phyloP scores from a whole-genome alignment of 768 basidiomycete genomes.

The Pleurotus giganteus region DNA sequence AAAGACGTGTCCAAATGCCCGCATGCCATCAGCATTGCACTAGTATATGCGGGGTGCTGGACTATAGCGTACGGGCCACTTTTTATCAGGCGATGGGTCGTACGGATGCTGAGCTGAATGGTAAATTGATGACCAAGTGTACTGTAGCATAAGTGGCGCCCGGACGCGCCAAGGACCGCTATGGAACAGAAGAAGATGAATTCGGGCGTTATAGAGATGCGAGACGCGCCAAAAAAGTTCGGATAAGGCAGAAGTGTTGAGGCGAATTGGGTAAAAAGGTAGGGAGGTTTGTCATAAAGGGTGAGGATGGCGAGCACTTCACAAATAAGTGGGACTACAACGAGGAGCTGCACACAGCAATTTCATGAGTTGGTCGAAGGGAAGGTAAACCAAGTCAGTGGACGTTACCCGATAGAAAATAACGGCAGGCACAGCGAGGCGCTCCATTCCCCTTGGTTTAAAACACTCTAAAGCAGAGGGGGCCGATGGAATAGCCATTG shows the following conservation, averaged over 20 bases:
- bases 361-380: too few species aligned
- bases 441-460: too few species aligned
- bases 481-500: too few species aligned
- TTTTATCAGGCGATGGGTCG: conserved; percentile 22
- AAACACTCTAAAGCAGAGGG: too few species aligned
- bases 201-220: conserved; percentile 16
- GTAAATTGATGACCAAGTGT: conserved; percentile 25
- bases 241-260: neutral
- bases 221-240: neutral
- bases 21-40: neutral
- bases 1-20: neutral
- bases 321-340: neutral
- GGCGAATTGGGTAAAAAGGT: neutral
- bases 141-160: conserved; percentile 24
- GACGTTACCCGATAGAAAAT: too few species aligned
- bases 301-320: neutral
- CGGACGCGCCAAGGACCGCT: conserved; percentile 14
- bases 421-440: too few species aligned
- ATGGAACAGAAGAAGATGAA: conserved; percentile 17
- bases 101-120: conserved; percentile 22
- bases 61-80: conserved; percentile 25
- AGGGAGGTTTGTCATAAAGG: neutral
- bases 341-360: too few species aligned
- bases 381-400: too few species aligned
- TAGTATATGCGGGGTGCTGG: conserved; percentile 27